Conservation (phyloP, 805 yeast species). For the Saccharomycopsis fodiens region DNA sequence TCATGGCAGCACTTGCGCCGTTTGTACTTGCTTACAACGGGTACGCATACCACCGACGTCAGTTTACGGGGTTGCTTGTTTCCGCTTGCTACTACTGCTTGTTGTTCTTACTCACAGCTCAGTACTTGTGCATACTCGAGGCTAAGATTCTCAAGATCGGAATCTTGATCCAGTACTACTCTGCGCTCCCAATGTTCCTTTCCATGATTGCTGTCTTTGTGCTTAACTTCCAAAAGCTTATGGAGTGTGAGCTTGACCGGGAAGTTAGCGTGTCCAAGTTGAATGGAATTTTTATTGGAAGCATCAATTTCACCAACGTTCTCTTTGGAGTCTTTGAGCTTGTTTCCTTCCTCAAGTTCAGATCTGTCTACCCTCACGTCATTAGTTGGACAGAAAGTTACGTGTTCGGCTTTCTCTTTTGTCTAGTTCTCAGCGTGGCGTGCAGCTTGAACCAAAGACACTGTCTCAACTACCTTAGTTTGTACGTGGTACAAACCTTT, state of each 20-base stretch:
- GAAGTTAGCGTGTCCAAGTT: slow-evolving; percentile 1
- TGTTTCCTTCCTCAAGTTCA: slow-evolving; percentile 1
- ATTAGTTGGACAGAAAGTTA: slow-evolving; percentile 8
- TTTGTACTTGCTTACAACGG: slow-evolving; percentile 3
- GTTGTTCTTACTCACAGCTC: slow-evolving; percentile 2
- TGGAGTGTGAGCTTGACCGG: slow-evolving; percentile 1
- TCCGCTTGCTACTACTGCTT: slow-evolving; percentile 5
- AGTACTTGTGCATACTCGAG: slow-evolving; percentile 4
- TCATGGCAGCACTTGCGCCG: slow-evolving; percentile 2
- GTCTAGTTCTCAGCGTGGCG: slow-evolving; percentile 5
- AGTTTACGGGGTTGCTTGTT: background rate
- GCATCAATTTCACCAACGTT: slow-evolving; percentile 7
- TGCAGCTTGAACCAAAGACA: slow-evolving; percentile 7
- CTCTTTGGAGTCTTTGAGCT: slow-evolving; percentile 12
- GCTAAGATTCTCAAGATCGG: slow-evolving; percentile 1
- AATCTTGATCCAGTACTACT: slow-evolving; percentile 9
- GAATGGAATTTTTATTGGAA: slow-evolving; percentile 5
- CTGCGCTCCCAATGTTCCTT: slow-evolving; percentile 2
- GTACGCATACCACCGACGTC: background rate
- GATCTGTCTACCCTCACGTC: background rate
- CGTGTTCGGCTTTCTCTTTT: slow-evolving; percentile 10
- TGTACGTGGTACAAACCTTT: slow-evolving; percentile 8
- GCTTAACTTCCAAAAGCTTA: slow-evolving; percentile 4
- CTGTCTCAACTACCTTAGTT: slow-evolving; percentile 4
- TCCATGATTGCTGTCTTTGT: background rate